Conservation (phyloP, 495 filamentous ascomycete species). For the Xylaria scruposa region DNA sequence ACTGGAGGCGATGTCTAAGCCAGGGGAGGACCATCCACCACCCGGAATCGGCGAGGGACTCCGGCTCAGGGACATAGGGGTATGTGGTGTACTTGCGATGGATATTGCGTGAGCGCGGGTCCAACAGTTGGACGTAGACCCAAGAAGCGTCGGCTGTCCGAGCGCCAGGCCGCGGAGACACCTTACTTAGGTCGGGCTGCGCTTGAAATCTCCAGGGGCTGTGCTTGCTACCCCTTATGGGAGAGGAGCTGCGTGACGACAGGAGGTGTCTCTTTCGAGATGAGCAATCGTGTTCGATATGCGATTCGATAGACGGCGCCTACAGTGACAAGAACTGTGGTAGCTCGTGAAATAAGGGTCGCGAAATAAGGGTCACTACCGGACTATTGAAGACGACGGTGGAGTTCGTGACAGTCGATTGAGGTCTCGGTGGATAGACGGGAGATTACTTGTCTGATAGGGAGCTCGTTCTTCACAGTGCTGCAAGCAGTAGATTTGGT, state of each 20-base stretch:
- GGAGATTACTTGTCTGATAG: neutral
- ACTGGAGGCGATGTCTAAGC: constrained; percentile 70
- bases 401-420: neutral
- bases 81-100: constrained; percentile 51
- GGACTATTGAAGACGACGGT: neutral
- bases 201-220: constrained; percentile 37
- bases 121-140: neutral
- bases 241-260: constrained; percentile 38
- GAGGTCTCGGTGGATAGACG: neutral
- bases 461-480: neutral
- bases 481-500: neutral
- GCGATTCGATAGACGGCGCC: constrained; percentile 48
- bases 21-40: constrained; percentile 88
- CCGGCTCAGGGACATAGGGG: constrained; percentile 79
- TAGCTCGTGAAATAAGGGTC: neutral
- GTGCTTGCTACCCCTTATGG: constrained; percentile 44
- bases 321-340: constrained; percentile 42
- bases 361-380: neutral
- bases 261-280: constrained; percentile 28
- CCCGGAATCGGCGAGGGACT: constrained; percentile 82
- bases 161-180: constrained; percentile 32
- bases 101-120: constrained; percentile 26
- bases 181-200: constrained; percentile 50
- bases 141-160: neutral
- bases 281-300: constrained; percentile 52